Conservation (phyloP, 129 eudicot species). For the Solidago caesia region DNA sequence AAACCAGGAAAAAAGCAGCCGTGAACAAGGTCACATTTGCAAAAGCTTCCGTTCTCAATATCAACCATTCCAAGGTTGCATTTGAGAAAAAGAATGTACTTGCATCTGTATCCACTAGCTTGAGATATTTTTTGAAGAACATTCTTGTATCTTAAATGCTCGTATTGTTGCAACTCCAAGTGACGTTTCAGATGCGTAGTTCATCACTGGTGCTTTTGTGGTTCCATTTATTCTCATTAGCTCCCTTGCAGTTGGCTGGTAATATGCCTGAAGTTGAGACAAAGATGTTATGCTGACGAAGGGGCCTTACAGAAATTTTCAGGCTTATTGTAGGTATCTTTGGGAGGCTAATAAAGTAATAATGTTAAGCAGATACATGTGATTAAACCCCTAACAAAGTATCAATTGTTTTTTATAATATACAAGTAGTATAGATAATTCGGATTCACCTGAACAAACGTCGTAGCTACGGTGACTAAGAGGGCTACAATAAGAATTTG, state of each 20-base stretch:
- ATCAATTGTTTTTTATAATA: no score
- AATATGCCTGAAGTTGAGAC: constrained; percentile 46
- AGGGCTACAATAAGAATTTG: constrained; percentile 72
- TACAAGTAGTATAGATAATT: not conserved
- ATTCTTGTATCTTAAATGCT: constrained; percentile 67
- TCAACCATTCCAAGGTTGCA: constrained; percentile 76
- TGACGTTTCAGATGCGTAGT: constrained; percentile 69
- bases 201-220: constrained; percentile 84
- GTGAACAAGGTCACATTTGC: constrained; percentile 60
- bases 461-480: constrained; percentile 45
- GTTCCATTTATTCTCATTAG: constrained; percentile 82
- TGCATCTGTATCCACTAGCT: constrained; percentile 72
- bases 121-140: constrained; percentile 54
- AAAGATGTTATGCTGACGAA: not conserved
- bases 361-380: no score
- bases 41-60: constrained; percentile 60
- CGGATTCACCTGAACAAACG: constrained; percentile 51
- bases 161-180: constrained; percentile 78
- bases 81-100: constrained; percentile 61
- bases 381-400: no score
- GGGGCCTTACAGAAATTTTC: not conserved
- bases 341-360: not conserved
- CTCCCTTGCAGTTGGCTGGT: constrained; percentile 72
- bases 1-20: constrained; percentile 57
- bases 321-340: not conserved